Conservation (phyloP, 805 yeast species). For the Kurtzmaniella cleridarum region DNA sequence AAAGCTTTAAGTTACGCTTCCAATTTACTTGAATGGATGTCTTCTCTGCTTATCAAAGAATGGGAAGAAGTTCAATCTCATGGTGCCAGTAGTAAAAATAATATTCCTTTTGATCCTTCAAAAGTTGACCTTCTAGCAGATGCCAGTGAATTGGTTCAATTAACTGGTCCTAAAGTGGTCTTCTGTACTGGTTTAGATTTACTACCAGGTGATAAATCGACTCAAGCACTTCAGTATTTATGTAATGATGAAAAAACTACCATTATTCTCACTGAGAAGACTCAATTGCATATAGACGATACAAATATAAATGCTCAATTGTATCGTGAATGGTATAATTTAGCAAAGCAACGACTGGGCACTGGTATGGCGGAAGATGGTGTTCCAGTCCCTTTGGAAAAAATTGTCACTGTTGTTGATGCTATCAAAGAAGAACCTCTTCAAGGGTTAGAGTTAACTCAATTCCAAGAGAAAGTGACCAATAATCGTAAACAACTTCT, state of each 20-base stretch:
- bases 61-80: slow-evolving; percentile 54
- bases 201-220: slow-evolving; percentile 57
- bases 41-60: slow-evolving; percentile 73
- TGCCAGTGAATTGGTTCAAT: slow-evolving; percentile 48
- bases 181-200: slow-evolving; percentile 68
- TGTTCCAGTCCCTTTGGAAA: slow-evolving; percentile 48
- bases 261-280: slow-evolving; percentile 67
- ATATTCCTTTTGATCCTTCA: slow-evolving; percentile 73
- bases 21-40: slow-evolving; percentile 94
- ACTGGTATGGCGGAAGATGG: slow-evolving; percentile 50
- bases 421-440: slow-evolving; percentile 46
- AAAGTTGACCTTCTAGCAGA: slow-evolving; percentile 51
- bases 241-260: slow-evolving; percentile 66
- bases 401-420: slow-evolving; percentile 34
- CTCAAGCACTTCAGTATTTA: slow-evolving; percentile 46
- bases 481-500: slow-evolving; percentile 39
- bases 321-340: slow-evolving; percentile 48
- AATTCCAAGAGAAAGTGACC: slow-evolving; percentile 43
- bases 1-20: slow-evolving; percentile 76
- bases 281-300: slow-evolving; percentile 28
- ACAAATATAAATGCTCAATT: slow-evolving; percentile 47
- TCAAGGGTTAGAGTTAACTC: slow-evolving; percentile 43
- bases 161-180: slow-evolving; percentile 71
- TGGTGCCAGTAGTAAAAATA: slow-evolving; percentile 37
- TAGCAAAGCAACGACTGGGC: slow-evolving; percentile 30